Evolutionary conservation across 495 filamentous ascomycete genomes (phyloP), one percentile per base, ranked within the genome.

Genomic region (Penicillium malachiteum): DNA sequence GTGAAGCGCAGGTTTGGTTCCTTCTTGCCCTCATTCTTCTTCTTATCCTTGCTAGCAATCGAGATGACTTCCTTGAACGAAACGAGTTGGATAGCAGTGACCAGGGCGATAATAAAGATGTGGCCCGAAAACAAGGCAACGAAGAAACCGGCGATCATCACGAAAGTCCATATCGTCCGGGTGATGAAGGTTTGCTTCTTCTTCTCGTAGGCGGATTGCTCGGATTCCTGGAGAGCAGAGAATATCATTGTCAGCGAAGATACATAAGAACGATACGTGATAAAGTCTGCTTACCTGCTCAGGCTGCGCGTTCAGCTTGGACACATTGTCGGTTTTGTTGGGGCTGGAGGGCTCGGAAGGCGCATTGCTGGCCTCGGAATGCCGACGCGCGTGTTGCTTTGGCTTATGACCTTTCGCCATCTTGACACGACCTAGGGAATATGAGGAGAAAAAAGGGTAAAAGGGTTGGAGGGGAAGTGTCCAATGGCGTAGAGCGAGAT

Each of bases 61-160:
- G 92, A 92, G 67, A 99, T 97, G 58, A 99, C 95, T 70, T 99
- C 95, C 77, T 97, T 97, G 83, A 97, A 99, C 11, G 92, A 96
- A 51, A 97, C 80, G 64, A 99, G 93, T 70, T 99, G 95, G 30
- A 99, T 81, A 26, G 86, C 89, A 34, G 94, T 96, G 41, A 97
- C 87, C 62, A 97, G 86, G 51, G 80, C 87, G 67, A 99, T 88
- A 59, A 99, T 87, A 75, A 97, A 99, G 67, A 99, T 91, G 69
- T 99, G 95, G 37, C 95, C 95, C 43, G 90, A 87, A 70, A 96
- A 92, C 76, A 99, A 84, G 55, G 88, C 83, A 44, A 81, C 81
- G 77, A 97, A 97, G 80, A 99, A 99, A 57, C 80, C 81, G 12
- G 78, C 89, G 63, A 99, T 96, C 95, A 99, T 99, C 60, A 96